Conservation (phyloP, 2,329 filamentous ascomycete species). For the Moelleriella libera region DNA sequence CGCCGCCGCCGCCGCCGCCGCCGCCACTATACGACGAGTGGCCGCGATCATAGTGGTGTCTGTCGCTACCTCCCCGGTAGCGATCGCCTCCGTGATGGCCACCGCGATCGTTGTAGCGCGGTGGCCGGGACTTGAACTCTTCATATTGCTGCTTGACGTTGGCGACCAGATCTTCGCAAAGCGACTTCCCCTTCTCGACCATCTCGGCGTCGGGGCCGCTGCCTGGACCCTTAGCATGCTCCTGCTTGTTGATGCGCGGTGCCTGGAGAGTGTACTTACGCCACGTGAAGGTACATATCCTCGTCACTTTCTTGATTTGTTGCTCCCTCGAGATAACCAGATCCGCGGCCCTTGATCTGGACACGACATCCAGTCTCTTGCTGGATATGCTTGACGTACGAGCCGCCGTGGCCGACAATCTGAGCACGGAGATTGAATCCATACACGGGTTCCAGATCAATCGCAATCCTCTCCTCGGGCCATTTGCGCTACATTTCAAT, state of each 20-base stretch:
- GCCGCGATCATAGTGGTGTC: conserved; percentile 14
- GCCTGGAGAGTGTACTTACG: conserved; percentile 40
- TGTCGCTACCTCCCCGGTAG: conserved; percentile 15
- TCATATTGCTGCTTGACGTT: conserved; percentile 88
- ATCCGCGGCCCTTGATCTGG: conserved; percentile 94
- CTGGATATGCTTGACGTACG: conserved; percentile 97
- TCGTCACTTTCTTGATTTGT: conserved; percentile 90
- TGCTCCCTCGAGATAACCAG: conserved; percentile 79
- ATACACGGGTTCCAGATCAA: conserved; percentile 77
- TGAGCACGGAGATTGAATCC: conserved; percentile 95
- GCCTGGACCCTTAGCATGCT: conserved; percentile 1
- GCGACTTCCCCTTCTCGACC: conserved; percentile 73
- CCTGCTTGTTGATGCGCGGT: neutral
- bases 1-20: conserved; percentile 3
- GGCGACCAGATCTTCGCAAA: conserved; percentile 74
- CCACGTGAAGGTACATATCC: conserved; percentile 91
- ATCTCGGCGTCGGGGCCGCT: conserved; percentile 79
- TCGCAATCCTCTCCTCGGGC: conserved; percentile 91
- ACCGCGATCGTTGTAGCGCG: conserved; percentile 36
- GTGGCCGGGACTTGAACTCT: conserved; percentile 72
- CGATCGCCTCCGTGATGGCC: conserved; percentile 16
- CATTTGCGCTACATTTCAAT: conserved; percentile 65
- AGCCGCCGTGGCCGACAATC: conserved; percentile 85
- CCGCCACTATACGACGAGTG: conserved; percentile 13
- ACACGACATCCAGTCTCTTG: conserved; percentile 90